Conservation (phyloP, 1,284 basidiomycete species). For the Amylostereum chailletii region DNA sequence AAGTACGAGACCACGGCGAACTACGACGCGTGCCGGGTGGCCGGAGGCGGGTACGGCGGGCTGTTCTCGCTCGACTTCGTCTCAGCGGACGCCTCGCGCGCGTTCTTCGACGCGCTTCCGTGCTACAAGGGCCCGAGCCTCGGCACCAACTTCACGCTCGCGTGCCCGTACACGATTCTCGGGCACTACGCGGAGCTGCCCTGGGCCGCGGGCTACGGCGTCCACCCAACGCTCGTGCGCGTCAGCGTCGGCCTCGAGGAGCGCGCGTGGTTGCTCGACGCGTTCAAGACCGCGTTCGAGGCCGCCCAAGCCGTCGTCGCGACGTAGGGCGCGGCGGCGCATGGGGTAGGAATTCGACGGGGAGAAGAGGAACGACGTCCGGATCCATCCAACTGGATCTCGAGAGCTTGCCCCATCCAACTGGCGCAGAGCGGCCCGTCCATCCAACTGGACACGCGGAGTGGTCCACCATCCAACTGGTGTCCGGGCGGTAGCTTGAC, state of each 20-base stretch:
- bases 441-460: constrained; percentile 11
- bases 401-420: constrained; percentile 7
- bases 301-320: constrained; percentile 30
- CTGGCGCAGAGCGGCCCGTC: constrained; percentile 7
- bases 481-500: not conserved
- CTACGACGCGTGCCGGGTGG: constrained; percentile 58
- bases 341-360: not conserved
- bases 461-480: constrained; percentile 13
- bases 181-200: constrained; percentile 90
- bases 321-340: not conserved
- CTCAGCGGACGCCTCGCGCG: constrained; percentile 54
- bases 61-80: constrained; percentile 90
- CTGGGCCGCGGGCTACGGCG: constrained; percentile 86
- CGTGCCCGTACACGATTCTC: constrained; percentile 88
- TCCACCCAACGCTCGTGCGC: constrained; percentile 80
- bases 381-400: constrained; percentile 13
- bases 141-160: constrained; percentile 94
- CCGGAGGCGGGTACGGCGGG: constrained; percentile 76
- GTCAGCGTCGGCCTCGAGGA: constrained; percentile 91
- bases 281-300: constrained; percentile 60
- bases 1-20: constrained; percentile 70
- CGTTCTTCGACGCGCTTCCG: constrained; percentile 82
- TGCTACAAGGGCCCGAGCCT: constrained; percentile 91
- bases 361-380: too few relatives aligned
- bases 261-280: constrained; percentile 43